Evolutionary conservation across 768 basidiomycete genomes (phyloP).

Genomic region (Tulasnella sp.): DNA sequence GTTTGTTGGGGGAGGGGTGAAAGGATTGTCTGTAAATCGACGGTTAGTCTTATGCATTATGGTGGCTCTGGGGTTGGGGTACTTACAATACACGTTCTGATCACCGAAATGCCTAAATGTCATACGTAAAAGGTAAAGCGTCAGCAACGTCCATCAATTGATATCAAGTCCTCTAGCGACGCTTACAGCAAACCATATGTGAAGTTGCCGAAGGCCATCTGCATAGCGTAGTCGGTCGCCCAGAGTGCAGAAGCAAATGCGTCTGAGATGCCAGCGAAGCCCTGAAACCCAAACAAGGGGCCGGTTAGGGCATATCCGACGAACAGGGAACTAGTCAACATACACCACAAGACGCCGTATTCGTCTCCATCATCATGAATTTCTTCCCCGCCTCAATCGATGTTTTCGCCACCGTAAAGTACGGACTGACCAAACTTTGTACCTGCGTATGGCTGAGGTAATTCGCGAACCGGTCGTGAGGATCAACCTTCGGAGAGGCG

Average conservation of each 20-base stretch:
- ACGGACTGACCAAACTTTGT: neutral
- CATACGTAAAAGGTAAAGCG: constrained; percentile 19
- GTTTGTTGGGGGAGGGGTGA: constrained; percentile 8
- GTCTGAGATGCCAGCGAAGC: constrained; percentile 40
- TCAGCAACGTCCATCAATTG: constrained; percentile 33
- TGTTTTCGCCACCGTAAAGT: constrained; percentile 18
- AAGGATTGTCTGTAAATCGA: neutral
- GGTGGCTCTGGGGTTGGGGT: constrained; percentile 24
- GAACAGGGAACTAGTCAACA: neutral
- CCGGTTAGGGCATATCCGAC: constrained; percentile 22
- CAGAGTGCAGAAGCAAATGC: constrained; percentile 42
- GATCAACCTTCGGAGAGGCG: neutral
- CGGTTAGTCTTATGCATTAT: neutral
- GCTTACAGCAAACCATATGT: constrained; percentile 19
- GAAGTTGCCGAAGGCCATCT: constrained; percentile 42
- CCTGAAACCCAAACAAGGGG: constrained; percentile 23
- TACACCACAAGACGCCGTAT: constrained; percentile 40
- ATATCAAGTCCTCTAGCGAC: constrained; percentile 29
- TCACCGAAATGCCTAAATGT: constrained; percentile 32
- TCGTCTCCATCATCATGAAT: constrained; percentile 60
- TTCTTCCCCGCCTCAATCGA: constrained; percentile 30
- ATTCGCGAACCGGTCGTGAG: neutral
- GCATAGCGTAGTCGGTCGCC: constrained; percentile 39
- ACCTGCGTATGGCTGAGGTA: constrained; percentile 2
- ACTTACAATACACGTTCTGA: constrained; percentile 26